Base-by-base conservation (phyloP, 1,139 yeast genomes). In the Debaryomycetaceae sp. region DNA sequence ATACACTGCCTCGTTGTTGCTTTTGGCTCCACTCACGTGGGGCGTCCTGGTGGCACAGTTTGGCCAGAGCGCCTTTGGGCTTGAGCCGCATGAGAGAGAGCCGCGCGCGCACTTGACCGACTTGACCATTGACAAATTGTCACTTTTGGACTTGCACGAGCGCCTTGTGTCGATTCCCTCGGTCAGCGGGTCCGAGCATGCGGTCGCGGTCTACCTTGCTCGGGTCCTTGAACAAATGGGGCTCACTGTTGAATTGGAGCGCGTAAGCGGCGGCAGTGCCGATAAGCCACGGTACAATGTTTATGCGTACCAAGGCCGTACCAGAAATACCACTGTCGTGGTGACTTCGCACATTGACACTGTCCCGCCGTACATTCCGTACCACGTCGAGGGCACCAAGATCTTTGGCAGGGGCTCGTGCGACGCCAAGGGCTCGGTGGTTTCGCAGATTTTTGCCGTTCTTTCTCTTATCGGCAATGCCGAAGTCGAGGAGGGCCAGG, bases 391-490 rank as follows among this genome's bases (percentile, higher is more conserved):
- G n/a, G 78, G 73, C 4, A 58, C 65, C 27, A 53, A 52, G 28
- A 75, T 80, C 15, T 70, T 62, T 43, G 88, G 88, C 8, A 62
- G 88, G 35, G 89, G 89, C 2, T 51, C 81, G 3, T 65, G 72
- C 34, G 88, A 80, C 45, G 88, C 84, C 21, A 80, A 80, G 45
- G 83, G 69, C 1, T 75, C 83, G 9, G 78, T 81, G 12, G 83
- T 84, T 0, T 52, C 83, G 0, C 84, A 78, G 45, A 58, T 78
- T 9, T 60, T 65, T 24, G 74, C 85, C 1, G 65, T 65, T 26
- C 53, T 69, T 18, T 68, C 72, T 24, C 50, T 79, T 29, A 30
- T 66, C 8, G 47, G 55, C 4, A 49, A 55, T 5, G 60, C 64
- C 1, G 47, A 53, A 7, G 53, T 76, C 22, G 38, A 47, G 7